A percentile compares a stretch with the other conserved stretches of the same genome.
These are phyloP conservation scores for Viscum album DNA, from an alignment of 177 flowering plant genomes.

Conservation along the genomic window DNA sequence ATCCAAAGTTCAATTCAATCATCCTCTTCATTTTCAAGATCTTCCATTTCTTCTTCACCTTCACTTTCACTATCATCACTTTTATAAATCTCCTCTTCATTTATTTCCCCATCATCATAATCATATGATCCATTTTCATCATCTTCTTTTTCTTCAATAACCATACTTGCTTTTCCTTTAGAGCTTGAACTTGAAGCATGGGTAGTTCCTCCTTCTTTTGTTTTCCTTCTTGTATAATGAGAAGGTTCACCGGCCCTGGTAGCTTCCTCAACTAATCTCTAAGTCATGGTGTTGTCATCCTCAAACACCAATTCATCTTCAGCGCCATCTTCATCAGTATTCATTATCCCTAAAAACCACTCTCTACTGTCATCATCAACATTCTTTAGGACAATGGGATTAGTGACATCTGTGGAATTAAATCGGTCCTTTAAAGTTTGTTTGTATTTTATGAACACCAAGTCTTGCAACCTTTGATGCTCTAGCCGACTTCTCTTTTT, in stretches of 20 bases:
- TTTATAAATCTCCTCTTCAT: no score
- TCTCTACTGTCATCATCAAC: not conserved
- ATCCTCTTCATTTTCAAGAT: no score
- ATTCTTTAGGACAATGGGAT: not conserved
- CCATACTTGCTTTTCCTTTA: no score
- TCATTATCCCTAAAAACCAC: not conserved
- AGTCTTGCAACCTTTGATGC: not conserved
- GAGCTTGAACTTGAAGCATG: no score
- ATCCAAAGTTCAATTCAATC: no score
- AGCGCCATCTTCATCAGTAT: not conserved
- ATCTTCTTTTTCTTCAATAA: no score
- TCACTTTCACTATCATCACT: no score
- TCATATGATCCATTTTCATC: no score
- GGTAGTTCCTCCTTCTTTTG: no score
- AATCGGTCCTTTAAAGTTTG: not conserved
- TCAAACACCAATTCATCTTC: not conserved
- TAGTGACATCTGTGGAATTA: not conserved
- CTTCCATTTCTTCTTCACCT: no score
- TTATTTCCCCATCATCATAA: no score
- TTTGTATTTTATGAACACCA: not conserved
- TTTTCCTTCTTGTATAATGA: no score
- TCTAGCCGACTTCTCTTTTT: not conserved
- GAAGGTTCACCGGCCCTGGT: not conserved
- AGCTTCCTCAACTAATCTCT: not conserved
- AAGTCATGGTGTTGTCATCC: not conserved